phyloP scores from a whole-genome alignment of 2,329 filamentous ascomycete genomes.

The Arthrobotrys iridis region DNA sequence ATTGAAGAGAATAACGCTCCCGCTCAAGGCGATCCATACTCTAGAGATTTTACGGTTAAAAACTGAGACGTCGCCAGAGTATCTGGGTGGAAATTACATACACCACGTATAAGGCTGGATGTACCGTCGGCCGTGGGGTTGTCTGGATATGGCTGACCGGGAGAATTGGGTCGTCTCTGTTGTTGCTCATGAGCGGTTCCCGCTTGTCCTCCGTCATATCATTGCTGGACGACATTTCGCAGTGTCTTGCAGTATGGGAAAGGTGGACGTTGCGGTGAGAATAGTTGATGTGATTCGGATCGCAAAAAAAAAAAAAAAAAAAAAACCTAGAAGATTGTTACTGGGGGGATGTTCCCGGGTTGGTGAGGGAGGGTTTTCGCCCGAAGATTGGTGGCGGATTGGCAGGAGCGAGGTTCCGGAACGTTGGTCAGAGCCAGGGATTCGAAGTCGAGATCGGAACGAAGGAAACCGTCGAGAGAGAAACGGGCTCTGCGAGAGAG shows the following conservation, averaged over 20 bases:
- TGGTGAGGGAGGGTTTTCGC: constrained; percentile 11
- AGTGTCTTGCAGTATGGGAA: not conserved
- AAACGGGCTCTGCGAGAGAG: not conserved
- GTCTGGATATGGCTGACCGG: constrained; percentile 63
- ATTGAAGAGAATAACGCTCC: constrained; percentile 97
- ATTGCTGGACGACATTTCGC: constrained; percentile 24
- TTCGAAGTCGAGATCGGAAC: not conserved
- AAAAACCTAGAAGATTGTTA: not conserved
- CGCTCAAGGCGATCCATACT: constrained; percentile 90
- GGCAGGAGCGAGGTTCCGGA: not conserved
- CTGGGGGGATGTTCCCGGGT: not conserved
- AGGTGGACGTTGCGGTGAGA: not conserved
- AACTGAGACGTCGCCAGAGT: constrained; percentile 18
- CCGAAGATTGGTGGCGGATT: not conserved
- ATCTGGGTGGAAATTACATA: constrained; percentile 62
- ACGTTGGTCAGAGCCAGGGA: not conserved
- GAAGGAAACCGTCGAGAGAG: no score
- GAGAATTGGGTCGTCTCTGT: constrained; percentile 36
- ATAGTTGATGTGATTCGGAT: not conserved
- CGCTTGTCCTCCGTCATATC: constrained; percentile 41
- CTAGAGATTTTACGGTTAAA: constrained; percentile 65
- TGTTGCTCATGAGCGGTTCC: constrained; percentile 35
- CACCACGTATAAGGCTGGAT: constrained; percentile 86
- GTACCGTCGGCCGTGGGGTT: constrained; percentile 72
- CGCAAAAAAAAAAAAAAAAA: not conserved